Evolutionary conservation across 1,284 basidiomycete species (phyloP), one percentile per base, ranked within the genome.

Genomic region (Xerocomus cyaneibrunnescens): DNA sequence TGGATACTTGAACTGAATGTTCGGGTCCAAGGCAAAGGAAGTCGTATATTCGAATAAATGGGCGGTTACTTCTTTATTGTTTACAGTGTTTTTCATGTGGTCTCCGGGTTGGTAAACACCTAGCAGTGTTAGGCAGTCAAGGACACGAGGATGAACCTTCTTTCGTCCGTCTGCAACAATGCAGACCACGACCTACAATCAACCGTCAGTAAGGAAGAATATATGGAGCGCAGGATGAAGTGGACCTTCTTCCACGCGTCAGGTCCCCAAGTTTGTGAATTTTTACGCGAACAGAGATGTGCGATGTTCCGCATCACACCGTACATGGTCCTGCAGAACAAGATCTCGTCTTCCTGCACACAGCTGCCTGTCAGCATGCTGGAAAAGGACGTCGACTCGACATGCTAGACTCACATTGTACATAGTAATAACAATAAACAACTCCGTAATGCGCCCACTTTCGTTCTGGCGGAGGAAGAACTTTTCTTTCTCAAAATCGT

Each of bases 21-120:
- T 89, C 2, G 90, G 78, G 67, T 95, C 93, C 39, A 98, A 76
- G 1, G 82, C 91, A 63, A 98, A 94, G 35, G 92, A 90, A 0
- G 95, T 91, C 0, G 95, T 98, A 65, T 94, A 94, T 73, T 99
- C 96, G 70, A 95, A 99, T 19, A 98, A 68, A 74, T 99, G 96
- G 1, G 94, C 94, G 2, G 91, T 90, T 13, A 98, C 94, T 23
- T 87, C 81, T 61, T 90, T 87, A 51, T 88, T 85, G 67, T 95
- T 90, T 62, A 98, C 87, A 62, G 80, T 81, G 69, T 92, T 95
- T 67, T 93, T 93, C 85, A 97, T 98, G 62, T 85, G 83, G 47
- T 90, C 89, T 8, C 82, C 83, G 5, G 79, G 79, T 64, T 90
- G 89, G 62, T 89, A 91, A 35, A 89, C 85, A 12, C 89, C 89